Conservation (phyloP, 306 rosid genomes). For the Trichosanthes cucumerina region DNA sequence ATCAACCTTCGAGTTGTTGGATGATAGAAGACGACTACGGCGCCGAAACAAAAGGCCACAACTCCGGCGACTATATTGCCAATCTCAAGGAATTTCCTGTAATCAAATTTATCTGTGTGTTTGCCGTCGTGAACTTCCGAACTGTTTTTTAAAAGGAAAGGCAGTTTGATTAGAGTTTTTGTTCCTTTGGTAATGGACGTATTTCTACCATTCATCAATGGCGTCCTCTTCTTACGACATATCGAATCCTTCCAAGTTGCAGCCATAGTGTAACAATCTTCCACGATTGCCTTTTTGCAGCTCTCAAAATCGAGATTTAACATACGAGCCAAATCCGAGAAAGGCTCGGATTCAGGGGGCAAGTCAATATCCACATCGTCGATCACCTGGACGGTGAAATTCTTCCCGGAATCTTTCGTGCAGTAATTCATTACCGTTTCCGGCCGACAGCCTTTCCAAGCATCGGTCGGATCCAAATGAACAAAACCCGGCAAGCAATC, state of each 20-base stretch:
- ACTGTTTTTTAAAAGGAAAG: not conserved
- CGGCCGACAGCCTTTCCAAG: not conserved
- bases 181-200: not conserved
- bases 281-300: not conserved
- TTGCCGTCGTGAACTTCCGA: not conserved
- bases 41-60: not conserved
- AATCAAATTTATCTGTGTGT: not conserved
- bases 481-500: constrained; percentile 9
- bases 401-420: not conserved
- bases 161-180: not conserved
- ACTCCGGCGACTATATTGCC: not conserved
- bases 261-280: not conserved
- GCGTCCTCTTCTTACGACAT: constrained; percentile 1
- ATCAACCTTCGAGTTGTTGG: not conserved
- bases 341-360: not conserved
- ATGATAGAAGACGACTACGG: not conserved
- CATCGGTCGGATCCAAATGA: constrained; percentile 1
- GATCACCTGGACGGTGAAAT: not conserved
- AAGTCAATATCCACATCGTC: not conserved
- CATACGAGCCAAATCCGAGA: not conserved
- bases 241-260: not conserved
- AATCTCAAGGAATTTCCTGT: not conserved
- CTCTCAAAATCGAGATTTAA: not conserved
- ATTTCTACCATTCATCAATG: not conserved
- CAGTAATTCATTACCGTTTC: not conserved